These are phyloP conservation scores for Aquilaria malaccensis DNA, from an alignment of 345 rosid species.

Conservation along the genomic window DNA sequence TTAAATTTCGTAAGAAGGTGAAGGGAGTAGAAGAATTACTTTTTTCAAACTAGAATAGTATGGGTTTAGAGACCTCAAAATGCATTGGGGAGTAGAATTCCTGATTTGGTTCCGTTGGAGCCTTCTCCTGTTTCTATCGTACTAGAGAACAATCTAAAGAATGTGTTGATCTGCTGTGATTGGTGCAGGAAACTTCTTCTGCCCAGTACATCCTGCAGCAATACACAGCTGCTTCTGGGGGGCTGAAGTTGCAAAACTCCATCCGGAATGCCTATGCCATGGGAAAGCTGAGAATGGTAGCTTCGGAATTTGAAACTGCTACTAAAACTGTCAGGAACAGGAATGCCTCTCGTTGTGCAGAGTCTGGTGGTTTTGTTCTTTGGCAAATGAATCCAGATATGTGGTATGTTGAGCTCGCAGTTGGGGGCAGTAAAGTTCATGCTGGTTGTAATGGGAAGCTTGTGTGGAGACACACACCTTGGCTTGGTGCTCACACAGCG, in stretches of 20 bases:
- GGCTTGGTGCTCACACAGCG: slow-evolving; percentile 86
- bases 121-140: slow-evolving; percentile 6
- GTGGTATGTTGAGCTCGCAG: slow-evolving; percentile 95
- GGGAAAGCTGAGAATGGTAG: slow-evolving; percentile 84
- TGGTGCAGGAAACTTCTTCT: slow-evolving; percentile 69
- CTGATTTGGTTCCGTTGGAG: slow-evolving; percentile 5
- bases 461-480: slow-evolving; percentile 91
- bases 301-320: slow-evolving; percentile 70
- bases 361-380: slow-evolving; percentile 83
- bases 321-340: slow-evolving; percentile 63
- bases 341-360: slow-evolving; percentile 43
- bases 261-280: slow-evolving; percentile 73
- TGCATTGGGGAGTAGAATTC: slow-evolving; percentile 1
- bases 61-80: slow-evolving; percentile 1
- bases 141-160: no score
- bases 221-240: slow-evolving; percentile 88
- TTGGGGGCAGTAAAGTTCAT: slow-evolving; percentile 77
- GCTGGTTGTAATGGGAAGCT: slow-evolving; percentile 94
- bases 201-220: slow-evolving; percentile 92
- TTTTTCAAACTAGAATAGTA: neutral
- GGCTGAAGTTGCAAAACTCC: slow-evolving; percentile 73
- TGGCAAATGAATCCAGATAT: slow-evolving; percentile 98
- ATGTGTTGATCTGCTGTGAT: neutral
- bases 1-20: no score
- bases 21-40: no score